phyloP scores from a whole-genome alignment of 441 rosid genomes.

The Pelargonium myrrhifolium region DNA sequence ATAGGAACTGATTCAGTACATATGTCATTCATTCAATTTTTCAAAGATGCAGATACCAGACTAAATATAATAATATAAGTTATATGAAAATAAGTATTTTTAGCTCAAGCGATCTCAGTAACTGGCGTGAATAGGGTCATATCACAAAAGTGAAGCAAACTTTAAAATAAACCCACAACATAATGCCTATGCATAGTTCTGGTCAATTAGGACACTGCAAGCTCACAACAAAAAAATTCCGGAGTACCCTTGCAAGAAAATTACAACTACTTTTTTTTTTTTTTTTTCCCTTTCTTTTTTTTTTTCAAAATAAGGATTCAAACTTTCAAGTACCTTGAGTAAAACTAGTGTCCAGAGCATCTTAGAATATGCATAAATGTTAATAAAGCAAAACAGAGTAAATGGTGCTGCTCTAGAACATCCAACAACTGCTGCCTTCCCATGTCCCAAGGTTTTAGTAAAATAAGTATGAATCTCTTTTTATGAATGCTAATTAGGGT shows the following conservation, averaged over 20 bases:
- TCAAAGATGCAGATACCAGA: neutral
- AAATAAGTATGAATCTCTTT: neutral
- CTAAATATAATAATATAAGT: neutral
- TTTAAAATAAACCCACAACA: slow-evolving; percentile 1
- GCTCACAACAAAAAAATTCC: neutral
- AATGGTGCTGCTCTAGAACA: neutral
- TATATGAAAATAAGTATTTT: neutral
- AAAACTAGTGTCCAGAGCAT: neutral
- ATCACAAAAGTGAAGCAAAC: neutral
- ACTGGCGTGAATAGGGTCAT: neutral
- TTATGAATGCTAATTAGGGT: neutral
- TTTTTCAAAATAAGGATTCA: too few relatives aligned
- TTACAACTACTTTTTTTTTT: neutral
- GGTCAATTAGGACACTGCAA: neutral
- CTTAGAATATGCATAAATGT: neutral
- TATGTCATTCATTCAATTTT: neutral
- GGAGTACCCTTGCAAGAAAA: slow-evolving; percentile 5
- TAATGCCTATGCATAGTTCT: neutral
- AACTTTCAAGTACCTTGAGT: neutral
- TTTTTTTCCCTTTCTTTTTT: too few relatives aligned
- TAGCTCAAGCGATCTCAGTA: neutral
- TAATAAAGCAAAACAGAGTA: neutral
- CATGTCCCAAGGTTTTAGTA: slow-evolving; percentile 8
- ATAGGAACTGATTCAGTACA: slow-evolving; percentile 2
- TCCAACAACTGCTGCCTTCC: neutral